These are phyloP conservation scores for Umbilicus rupestris DNA, from an alignment of 164 flowering plant species.

Conservation along the genomic window DNA sequence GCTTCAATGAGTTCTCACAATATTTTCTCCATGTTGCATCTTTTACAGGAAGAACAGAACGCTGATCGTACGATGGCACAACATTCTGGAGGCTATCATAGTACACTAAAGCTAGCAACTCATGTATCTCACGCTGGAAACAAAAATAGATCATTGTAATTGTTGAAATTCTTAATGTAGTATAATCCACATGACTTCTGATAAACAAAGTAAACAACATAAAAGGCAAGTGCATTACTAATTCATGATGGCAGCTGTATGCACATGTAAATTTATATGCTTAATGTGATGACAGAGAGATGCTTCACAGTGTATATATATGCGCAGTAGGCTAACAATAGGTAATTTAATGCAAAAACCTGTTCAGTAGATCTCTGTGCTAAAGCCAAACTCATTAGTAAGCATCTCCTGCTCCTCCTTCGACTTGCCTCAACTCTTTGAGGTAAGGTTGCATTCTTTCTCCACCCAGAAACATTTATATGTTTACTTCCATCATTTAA, in stretches of 20 bases:
- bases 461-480: constrained; percentile 81
- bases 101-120: constrained; percentile 85
- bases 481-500: constrained; percentile 99
- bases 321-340: too few relatives aligned
- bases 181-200: background rate
- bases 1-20: constrained; percentile 79
- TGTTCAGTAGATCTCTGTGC: constrained; percentile 70
- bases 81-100: constrained; percentile 96
- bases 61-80: constrained; percentile 89
- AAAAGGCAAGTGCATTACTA: background rate
- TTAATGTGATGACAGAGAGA: background rate
- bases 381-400: constrained; percentile 82
- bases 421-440: constrained; percentile 87
- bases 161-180: background rate
- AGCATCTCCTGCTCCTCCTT: constrained; percentile 84
- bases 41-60: constrained; percentile 49
- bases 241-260: background rate
- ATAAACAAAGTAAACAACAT: background rate
- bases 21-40: constrained; percentile 63
- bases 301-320: background rate
- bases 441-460: constrained; percentile 57
- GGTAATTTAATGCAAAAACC: constrained; percentile 39
- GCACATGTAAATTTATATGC: background rate
- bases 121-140: constrained; percentile 82
- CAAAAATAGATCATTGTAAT: constrained; percentile 14